phyloP scores from a whole-genome alignment of 805 yeast genomes.

The Yarrowia divulgata region DNA sequence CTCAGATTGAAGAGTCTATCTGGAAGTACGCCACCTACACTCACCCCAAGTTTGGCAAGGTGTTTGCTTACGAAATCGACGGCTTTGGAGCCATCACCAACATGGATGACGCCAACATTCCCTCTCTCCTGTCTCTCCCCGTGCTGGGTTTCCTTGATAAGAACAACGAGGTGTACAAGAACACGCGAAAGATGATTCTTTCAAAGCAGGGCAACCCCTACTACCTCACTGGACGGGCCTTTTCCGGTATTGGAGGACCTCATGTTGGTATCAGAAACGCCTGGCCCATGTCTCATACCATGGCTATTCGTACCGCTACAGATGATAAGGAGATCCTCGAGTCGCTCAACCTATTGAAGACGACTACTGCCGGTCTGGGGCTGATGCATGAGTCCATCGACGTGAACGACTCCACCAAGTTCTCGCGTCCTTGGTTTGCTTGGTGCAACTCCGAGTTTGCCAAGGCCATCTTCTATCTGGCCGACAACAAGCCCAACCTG shows the following conservation, averaged over 20 bases:
- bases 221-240: slow-evolving; percentile 64
- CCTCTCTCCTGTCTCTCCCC: slow-evolving; percentile 80
- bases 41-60: slow-evolving; percentile 75
- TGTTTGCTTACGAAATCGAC: slow-evolving; percentile 88
- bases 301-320: slow-evolving; percentile 75
- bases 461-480: slow-evolving; percentile 79
- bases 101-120: slow-evolving; percentile 93
- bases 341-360: slow-evolving; percentile 59
- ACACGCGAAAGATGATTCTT: slow-evolving; percentile 79
- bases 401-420: slow-evolving; percentile 57
- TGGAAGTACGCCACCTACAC: slow-evolving; percentile 67
- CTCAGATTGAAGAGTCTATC: slow-evolving; percentile 61
- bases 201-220: slow-evolving; percentile 79
- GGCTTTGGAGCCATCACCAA: slow-evolving; percentile 76
- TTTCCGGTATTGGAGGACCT: slow-evolving; percentile 89
- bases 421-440: slow-evolving; percentile 88
- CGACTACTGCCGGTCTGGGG: slow-evolving; percentile 75
- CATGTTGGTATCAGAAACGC: slow-evolving; percentile 82
- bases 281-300: slow-evolving; percentile 89
- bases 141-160: slow-evolving; percentile 69
- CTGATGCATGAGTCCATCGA: slow-evolving; percentile 83
- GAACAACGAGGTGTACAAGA: slow-evolving; percentile 69
- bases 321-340: slow-evolving; percentile 71
- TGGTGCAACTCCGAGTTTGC: slow-evolving; percentile 96
- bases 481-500: slow-evolving; percentile 73